Evolutionary conservation across 2,329 filamentous ascomycete species (phyloP), one percentile per base, ranked within the genome.

Genomic region (Alternaria infectoria): DNA sequence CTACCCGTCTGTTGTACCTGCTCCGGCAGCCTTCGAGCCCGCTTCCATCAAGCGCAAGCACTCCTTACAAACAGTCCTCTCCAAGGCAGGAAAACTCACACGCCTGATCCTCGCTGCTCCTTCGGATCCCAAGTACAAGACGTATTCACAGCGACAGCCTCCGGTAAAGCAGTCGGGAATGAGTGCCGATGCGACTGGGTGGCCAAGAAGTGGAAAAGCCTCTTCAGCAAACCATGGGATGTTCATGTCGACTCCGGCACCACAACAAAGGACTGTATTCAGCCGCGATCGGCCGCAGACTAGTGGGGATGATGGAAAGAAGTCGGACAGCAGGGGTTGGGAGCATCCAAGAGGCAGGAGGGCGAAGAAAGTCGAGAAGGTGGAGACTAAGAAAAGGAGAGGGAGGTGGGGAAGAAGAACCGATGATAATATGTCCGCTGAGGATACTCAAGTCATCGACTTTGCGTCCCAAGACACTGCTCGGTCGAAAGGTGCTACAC

Each of bases 71-170:
- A 46, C 51, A 11, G 52, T 58, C 2, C 19, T 54, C 26, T 60
- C 43, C 17, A 58, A 54, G 10, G 54, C 52, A 3, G 61, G 62
- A 45, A 68, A 57, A 50, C 54, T 68, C 5, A 43, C 62, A 6
- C 67, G 71, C 12, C 62, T 58, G 21, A 26, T 71, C 7, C 62
- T 74, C n/a, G 57, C 65, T 9, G 60, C 61, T 17, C 66, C 70
- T 3, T 60, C 59, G 3, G 57, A 67, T 17, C 47, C 59, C 15
- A 59, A 57, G 9, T 47, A 57, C 3, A 69, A 69, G 23, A 66
- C 65, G 8, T 52, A 52, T 28, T 67, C 67, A n/a, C 57, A 23
- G 10, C 60, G 54, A 7, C 36, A 66, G 5, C 55, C 59, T 12
- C 56, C 49, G 3, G 6, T 23, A 10, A 28, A 32, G 15, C 30